These are phyloP conservation scores for Hebeloma cylindrosporum DNA, from an alignment of 768 basidiomycete genomes.

Conservation along the genomic window DNA sequence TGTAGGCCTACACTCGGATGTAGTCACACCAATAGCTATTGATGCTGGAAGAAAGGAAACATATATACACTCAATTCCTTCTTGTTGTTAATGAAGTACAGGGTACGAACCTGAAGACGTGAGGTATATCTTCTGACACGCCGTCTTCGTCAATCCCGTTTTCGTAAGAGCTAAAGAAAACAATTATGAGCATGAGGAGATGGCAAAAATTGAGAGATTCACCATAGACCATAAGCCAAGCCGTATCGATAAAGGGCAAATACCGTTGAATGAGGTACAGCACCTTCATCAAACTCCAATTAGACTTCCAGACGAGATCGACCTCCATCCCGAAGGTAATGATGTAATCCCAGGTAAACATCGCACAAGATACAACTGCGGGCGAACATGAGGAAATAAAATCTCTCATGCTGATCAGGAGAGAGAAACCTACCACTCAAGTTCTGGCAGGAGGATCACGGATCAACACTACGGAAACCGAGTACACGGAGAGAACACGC, in stretches of 20 bases:
- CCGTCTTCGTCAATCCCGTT: background rate
- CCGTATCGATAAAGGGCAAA: conserved; percentile 13
- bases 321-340: conserved; percentile 14
- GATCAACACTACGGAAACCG: no score
- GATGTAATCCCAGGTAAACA: conserved; percentile 16
- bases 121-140: conserved; percentile 5
- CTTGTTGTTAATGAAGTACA: background rate
- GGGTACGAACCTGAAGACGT: conserved; percentile 9
- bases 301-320: conserved; percentile 12
- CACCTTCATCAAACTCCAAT: conserved; percentile 11
- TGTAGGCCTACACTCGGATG: conserved; percentile 11
- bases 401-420: no score
- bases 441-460: no score
- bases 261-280: conserved; percentile 15
- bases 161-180: conserved; percentile 6
- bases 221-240: conserved; percentile 11
- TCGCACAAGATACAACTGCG: conserved; percentile 7
- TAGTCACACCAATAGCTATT: conserved; percentile 4
- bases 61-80: no score
- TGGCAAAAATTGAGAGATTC: background rate
- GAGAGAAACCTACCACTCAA: no score
- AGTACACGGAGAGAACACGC: no score
- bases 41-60: conserved; percentile 3
- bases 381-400: no score
- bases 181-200: background rate